Conservation (phyloP, 1,284 basidiomycete genomes). For the Sutorius eximius region DNA sequence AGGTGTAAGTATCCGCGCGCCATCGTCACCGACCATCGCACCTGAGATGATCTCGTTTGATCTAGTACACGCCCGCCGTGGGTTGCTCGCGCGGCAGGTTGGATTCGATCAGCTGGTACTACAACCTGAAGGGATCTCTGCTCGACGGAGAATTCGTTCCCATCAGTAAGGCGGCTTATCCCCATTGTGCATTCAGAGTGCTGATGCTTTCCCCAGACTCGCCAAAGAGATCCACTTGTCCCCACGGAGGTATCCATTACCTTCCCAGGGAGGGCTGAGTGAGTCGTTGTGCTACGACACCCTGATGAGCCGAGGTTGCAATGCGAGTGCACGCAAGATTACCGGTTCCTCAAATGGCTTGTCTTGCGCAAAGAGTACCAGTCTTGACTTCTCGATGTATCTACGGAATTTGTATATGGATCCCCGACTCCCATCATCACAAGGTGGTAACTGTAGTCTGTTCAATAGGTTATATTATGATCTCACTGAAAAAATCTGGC, state of each 20-base stretch:
- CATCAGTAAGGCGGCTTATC: conserved; percentile 44
- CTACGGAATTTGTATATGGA: too few relatives aligned
- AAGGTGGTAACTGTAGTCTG: too few relatives aligned
- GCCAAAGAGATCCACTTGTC: conserved; percentile 35
- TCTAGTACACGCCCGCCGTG: conserved; percentile 55
- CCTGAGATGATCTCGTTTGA: not conserved
- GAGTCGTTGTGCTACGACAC: too few relatives aligned
- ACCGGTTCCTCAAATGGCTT: too few relatives aligned
- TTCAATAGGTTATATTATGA: too few relatives aligned
- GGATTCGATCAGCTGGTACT: conserved; percentile 64
- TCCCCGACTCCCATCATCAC: too few relatives aligned
- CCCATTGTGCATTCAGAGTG: not conserved
- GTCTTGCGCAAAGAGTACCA: too few relatives aligned
- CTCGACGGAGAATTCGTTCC: conserved; percentile 63
- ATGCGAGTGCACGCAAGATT: too few relatives aligned
- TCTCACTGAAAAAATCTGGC: too few relatives aligned
- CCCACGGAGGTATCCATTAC: conserved; percentile 13
- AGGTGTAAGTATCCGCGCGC: conserved; percentile 31
- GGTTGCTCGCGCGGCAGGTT: conserved; percentile 52
- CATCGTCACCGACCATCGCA: not conserved
- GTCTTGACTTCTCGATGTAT: too few relatives aligned
- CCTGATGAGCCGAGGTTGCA: too few relatives aligned
- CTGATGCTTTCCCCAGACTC: conserved; percentile 43
- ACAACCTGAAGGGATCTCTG: conserved; percentile 63
- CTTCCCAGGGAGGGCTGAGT: conserved; percentile 15